phyloP scores from a whole-genome alignment of 768 basidiomycete species.

The Phlebiopsis gigantea region DNA sequence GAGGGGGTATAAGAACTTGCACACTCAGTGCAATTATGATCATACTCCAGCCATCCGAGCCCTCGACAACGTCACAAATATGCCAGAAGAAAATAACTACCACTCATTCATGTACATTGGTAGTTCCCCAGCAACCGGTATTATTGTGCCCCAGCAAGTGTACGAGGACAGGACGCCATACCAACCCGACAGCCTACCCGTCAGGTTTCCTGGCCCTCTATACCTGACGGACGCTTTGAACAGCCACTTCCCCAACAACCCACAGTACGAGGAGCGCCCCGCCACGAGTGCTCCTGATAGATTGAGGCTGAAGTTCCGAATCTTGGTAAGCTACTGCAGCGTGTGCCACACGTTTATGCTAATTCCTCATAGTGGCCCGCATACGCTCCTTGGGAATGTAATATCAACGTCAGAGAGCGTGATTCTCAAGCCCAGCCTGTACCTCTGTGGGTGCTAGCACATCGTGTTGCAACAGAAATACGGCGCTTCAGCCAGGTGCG shows the following conservation, averaged over 20 bases:
- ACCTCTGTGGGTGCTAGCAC: background rate
- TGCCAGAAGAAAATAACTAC: too few species aligned
- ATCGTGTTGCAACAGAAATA: background rate
- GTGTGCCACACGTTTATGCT: background rate
- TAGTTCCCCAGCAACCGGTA: background rate
- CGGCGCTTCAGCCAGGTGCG: background rate
- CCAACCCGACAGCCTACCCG: background rate
- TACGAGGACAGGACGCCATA: background rate
- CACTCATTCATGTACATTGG: background rate
- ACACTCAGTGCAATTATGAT: too few species aligned
- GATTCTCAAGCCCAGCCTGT: background rate
- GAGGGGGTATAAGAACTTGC: too few species aligned
- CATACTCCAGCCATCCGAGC: too few species aligned
- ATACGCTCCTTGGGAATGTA: background rate
- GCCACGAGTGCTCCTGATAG: background rate
- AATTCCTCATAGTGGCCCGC: conserved; percentile 6
- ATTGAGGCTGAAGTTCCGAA: background rate
- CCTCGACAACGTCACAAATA: too few species aligned
- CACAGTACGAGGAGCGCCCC: background rate
- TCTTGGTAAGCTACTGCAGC: background rate
- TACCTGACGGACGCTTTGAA: background rate
- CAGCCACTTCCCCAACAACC: background rate
- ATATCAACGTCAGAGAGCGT: conserved; percentile 6
- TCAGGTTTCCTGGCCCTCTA: background rate
- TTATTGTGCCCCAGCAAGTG: background rate